Evolutionary conservation across 176 grass and related monocot species (phyloP).

Genomic region (Aegilops tauschii): DNA sequence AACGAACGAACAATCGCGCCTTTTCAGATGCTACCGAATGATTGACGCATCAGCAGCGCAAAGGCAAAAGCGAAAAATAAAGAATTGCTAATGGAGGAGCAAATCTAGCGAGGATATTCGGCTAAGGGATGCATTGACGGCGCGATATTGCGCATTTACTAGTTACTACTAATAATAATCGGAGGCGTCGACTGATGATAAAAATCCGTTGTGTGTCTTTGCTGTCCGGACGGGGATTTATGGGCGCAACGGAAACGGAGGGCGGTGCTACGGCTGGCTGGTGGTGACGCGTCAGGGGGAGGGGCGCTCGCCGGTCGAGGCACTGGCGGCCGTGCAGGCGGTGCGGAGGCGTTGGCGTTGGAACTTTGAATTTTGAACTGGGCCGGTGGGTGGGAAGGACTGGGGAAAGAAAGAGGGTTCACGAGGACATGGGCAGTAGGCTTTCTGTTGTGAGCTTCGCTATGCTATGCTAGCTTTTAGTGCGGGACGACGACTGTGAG

Average conservation of each 20-base stretch:
- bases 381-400: not conserved
- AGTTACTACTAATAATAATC: not conserved
- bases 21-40: constrained; percentile 28
- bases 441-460: constrained; percentile 10
- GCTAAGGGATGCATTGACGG: not conserved
- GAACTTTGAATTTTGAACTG: constrained; percentile 43
- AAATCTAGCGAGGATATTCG: constrained; percentile 19
- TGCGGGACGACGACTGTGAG: not conserved
- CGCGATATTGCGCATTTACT: not conserved
- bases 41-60: constrained; percentile 17
- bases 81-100: not conserved
- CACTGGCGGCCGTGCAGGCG: constrained; percentile 20
- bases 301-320: constrained; percentile 8
- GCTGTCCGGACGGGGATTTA: constrained; percentile 23
- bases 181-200: not conserved
- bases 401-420: not conserved
- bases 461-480: not conserved
- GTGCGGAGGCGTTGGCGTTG: not conserved
- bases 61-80: not conserved
- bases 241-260: not conserved
- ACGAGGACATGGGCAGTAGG: constrained; percentile 12
- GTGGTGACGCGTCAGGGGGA: not conserved
- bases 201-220: not conserved
- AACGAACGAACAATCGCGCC: not conserved
- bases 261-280: not conserved